Conservation (phyloP, 176 grass and related monocot species). For the Tuctoria greenei region DNA sequence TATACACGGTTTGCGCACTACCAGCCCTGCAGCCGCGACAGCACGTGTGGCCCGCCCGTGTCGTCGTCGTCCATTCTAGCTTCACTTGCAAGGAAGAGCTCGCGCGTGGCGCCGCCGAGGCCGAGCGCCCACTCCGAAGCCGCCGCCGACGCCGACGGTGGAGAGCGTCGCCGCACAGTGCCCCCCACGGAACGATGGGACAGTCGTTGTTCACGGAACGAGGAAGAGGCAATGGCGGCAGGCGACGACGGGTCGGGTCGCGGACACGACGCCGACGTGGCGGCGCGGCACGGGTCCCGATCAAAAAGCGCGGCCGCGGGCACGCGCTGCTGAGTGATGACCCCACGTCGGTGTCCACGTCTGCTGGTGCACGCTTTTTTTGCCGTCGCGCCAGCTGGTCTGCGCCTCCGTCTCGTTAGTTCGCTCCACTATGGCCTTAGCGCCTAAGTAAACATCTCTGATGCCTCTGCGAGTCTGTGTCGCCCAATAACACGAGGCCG, state of each 20-base stretch:
- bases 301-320: not conserved
- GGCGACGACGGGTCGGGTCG: not conserved
- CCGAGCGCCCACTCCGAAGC: too few species aligned
- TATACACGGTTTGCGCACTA: not conserved
- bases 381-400: not conserved
- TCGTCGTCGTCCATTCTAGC: not conserved
- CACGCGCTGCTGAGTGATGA: not conserved
- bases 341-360: slow-evolving; percentile 33
- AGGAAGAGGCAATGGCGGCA: not conserved
- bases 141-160: too few species aligned
- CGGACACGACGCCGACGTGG: not conserved
- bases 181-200: not conserved
- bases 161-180: not conserved
- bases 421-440: slow-evolving; percentile 46
- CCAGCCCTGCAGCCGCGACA: not conserved
- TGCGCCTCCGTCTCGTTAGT: not conserved
- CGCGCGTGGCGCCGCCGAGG: not conserved
- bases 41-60: not conserved
- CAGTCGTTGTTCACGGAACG: not conserved
- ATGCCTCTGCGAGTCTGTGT: not conserved
- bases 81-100: slow-evolving; percentile 26
- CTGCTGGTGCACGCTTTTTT: slow-evolving; percentile 26
- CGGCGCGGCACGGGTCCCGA: not conserved
- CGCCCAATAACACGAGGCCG: not conserved
- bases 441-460: slow-evolving; percentile 26